Percentiles rank a stretch among this genome's conserved stretches.
Conservation (phyloP, 805 yeast genomes). For the Komagataella ulmi region DNA sequence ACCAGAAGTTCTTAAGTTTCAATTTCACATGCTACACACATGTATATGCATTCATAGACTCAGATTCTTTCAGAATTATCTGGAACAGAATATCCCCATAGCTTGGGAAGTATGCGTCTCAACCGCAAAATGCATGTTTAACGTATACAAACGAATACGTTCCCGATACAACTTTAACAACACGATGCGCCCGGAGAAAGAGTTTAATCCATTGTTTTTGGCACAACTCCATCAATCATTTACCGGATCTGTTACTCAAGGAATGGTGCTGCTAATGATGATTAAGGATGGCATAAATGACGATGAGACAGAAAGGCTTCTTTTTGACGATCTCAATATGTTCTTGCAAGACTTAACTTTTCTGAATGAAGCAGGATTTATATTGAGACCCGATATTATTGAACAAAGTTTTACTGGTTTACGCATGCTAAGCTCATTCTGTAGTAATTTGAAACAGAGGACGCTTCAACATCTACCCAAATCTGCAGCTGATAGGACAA, state of each 20-base stretch:
- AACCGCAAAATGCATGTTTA: not conserved
- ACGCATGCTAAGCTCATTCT: not conserved
- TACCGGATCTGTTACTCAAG: not conserved
- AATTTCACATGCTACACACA: constrained; percentile 8
- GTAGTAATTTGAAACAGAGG: not conserved
- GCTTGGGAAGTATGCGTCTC: not conserved
- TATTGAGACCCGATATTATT: constrained; percentile 40
- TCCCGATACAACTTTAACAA: not conserved
- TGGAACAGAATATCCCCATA: not conserved
- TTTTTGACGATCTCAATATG: not conserved
- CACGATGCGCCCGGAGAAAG: not conserved
- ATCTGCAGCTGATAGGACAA: not conserved
- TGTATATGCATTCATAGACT: constrained; percentile 11
- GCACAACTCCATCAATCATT: not conserved
- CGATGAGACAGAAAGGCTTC: not conserved
- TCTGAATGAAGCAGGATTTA: constrained; percentile 21
- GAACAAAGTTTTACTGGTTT: constrained; percentile 2
- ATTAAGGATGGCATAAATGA: not conserved
- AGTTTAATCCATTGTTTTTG: not conserved
- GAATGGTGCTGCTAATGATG: not conserved
- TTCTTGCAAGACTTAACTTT: not conserved
- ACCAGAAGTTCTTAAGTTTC: constrained; percentile 11
- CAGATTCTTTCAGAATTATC: not conserved
- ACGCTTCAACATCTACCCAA: not conserved
- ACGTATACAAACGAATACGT: not conserved